phyloP scores from a whole-genome alignment of 306 rosid species.

The Pachyrhizus erosus region DNA sequence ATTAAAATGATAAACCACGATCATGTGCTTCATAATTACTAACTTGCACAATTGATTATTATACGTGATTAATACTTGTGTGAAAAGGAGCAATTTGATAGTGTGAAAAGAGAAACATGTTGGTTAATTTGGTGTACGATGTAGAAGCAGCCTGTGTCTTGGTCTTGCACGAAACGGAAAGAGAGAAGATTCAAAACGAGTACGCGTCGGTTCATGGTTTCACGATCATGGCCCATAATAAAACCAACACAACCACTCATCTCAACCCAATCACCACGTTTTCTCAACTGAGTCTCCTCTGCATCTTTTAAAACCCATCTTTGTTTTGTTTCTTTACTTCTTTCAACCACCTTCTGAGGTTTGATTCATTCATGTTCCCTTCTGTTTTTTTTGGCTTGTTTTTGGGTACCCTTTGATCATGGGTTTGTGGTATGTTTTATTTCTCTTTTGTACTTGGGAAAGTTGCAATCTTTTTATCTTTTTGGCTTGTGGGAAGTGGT shows the following conservation, averaged over 20 bases:
- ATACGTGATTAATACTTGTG: not conserved
- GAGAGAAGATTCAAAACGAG: slow-evolving; percentile 27
- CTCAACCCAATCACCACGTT: not conserved
- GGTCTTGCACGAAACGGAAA: not conserved
- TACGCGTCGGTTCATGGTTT: not conserved
- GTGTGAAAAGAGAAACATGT: not conserved
- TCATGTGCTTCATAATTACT: not conserved
- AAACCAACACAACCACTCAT: not conserved
- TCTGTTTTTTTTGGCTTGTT: not conserved
- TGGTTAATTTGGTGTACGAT: not conserved
- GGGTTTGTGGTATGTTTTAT: slow-evolving; percentile 27
- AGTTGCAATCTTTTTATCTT: not conserved
- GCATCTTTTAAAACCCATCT: not conserved
- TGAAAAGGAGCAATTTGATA: not conserved
- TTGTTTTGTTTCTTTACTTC: not conserved
- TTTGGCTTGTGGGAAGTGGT: slow-evolving; percentile 17
- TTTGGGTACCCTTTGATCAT: slow-evolving; percentile 38
- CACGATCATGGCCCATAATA: not conserved
- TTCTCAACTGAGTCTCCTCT: not conserved
- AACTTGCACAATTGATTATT: not conserved
- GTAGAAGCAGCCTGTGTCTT: not conserved
- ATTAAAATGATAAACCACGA: not conserved
- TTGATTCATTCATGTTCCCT: slow-evolving; percentile 12
- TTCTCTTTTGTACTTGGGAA: not conserved
- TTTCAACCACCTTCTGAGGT: slow-evolving; percentile 50